Conservation (phyloP, 169 alveolate species). For the Plasmodium vivax region DNA sequence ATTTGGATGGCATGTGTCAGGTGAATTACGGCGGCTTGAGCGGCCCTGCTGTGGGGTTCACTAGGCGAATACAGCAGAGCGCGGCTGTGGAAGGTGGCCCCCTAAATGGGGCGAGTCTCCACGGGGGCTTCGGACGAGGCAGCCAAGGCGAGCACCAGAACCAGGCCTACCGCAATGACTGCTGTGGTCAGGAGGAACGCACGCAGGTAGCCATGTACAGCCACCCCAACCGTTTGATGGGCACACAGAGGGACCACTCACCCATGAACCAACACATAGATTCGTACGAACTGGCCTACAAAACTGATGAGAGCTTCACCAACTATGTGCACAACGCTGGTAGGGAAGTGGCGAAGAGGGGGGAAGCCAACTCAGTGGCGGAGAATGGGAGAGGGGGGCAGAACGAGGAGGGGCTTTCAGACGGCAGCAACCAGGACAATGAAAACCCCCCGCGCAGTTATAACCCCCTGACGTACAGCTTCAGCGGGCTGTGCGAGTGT, state of each 20-base stretch:
- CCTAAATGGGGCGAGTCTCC: background rate
- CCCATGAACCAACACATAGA: background rate
- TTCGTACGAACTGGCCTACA: constrained; percentile 25
- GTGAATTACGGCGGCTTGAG: background rate
- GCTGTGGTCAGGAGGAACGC: background rate
- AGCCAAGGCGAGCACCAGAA: background rate
- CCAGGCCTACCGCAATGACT: background rate
- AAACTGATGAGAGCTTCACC: constrained; percentile 23
- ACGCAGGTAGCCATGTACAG: background rate
- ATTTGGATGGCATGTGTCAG: background rate
- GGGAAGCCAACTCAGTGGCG: background rate
- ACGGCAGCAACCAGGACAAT: background rate
- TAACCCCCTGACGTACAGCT: background rate
- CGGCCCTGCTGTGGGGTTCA: background rate
- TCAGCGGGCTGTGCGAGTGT: background rate
- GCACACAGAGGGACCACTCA: background rate
- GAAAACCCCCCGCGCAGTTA: background rate
- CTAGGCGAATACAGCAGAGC: background rate
- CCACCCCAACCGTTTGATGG: background rate
- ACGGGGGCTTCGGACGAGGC: background rate
- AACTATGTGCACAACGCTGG: background rate
- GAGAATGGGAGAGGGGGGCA: background rate
- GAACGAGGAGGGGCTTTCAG: background rate
- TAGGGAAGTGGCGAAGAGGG: background rate
- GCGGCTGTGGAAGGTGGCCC: background rate